Base-by-base conservation (phyloP, 2,329 filamentous ascomycete genomes). In the Alternaria triticina region DNA sequence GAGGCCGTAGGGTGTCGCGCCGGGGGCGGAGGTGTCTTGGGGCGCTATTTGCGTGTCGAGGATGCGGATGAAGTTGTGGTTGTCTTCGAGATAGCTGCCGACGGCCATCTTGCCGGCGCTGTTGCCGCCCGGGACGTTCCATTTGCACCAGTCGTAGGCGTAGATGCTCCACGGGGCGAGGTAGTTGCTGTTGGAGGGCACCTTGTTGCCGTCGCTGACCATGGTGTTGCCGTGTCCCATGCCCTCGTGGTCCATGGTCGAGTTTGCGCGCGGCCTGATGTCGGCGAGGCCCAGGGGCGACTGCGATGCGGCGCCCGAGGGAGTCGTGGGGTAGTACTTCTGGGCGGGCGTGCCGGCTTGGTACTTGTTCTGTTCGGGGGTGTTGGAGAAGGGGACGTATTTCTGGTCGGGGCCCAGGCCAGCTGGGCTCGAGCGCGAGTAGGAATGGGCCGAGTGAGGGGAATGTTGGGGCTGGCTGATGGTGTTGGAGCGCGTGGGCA, bases 51-150 rank as follows among this genome's bases (percentile, higher is more conserved):
- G 91, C 46, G 93, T 93, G 80, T 97, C 94, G 66, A 98, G 87
- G 68, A 99, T 97, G 91, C 98, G 96, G 69, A 98, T 98, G 84
- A 96, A 99, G 79, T 99, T 99, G 83, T 99, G 96, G 6, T 94
- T 95, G 81, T 99, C 96, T 82, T 99, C 96, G 55, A 98, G 83
- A 79, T 98, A 98, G 83, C 96, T 99, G 63, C 95, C 96, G 43
- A 99, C 86, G 12, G 96, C 96, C 72, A 99, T 87, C 81, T 98
- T 98, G 43, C 96, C 96, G 4, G 93, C 93, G 66, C 92, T 90
- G 70, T 90, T 81, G 33, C 79, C 79, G 36, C 83, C 83, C 44
- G 93, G 89, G 3, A 95, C 90, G 15, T 92, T 89, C 95, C 96
- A 99, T 82, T 99, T 99, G 84, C 96, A 99, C 96, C 96, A 99